Percentiles rank a stretch among this genome's conserved stretches.
Evolutionary conservation across 176 grass and related monocot genomes (phyloP).

Genomic region (Ensete ventricosum): DNA sequence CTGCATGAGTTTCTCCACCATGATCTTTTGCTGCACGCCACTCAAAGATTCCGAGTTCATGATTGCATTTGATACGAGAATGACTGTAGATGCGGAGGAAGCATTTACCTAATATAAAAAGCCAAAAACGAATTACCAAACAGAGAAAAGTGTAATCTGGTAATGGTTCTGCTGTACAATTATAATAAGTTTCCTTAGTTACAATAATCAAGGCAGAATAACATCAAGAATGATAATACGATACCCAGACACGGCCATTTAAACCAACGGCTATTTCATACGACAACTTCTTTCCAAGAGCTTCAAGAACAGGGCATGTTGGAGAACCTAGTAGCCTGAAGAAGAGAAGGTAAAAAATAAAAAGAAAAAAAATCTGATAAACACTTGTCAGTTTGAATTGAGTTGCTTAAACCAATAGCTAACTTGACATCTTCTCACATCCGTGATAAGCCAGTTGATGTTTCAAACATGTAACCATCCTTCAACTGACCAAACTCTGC

Average conservation of each 20-base stretch:
- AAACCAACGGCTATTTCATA: slow-evolving; percentile 82
- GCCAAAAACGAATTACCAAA: not conserved
- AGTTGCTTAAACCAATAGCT: not conserved
- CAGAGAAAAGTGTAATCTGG: not conserved
- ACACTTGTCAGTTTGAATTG: not conserved
- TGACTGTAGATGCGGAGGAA: slow-evolving; percentile 40
- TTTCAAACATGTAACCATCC: slow-evolving; percentile 87
- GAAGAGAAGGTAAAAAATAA: slow-evolving; percentile 12
- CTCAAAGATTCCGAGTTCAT: slow-evolving; percentile 65
- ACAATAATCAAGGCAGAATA: not conserved
- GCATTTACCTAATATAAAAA: slow-evolving; percentile 1
- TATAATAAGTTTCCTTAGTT: not conserved
- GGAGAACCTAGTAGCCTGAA: slow-evolving; percentile 76
- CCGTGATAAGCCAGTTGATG: slow-evolving; percentile 81
- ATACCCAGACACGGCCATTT: slow-evolving; percentile 94
- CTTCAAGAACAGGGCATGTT: slow-evolving; percentile 73
- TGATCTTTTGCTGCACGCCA: slow-evolving; percentile 57
- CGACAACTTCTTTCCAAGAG: slow-evolving; percentile 67
- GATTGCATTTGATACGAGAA: slow-evolving; percentile 83
- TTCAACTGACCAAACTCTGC: slow-evolving; percentile 71
- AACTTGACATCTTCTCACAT: slow-evolving; percentile 38
- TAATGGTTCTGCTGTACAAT: not conserved
- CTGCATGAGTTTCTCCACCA: slow-evolving; percentile 74
- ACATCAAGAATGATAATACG: not conserved
- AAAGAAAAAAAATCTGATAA: not conserved